Percentiles rank a stretch among this genome's conserved stretches.
These are phyloP conservation scores for Alternaria conjuncta DNA, from an alignment of 2,329 filamentous ascomycete genomes.

Conservation along the genomic window DNA sequence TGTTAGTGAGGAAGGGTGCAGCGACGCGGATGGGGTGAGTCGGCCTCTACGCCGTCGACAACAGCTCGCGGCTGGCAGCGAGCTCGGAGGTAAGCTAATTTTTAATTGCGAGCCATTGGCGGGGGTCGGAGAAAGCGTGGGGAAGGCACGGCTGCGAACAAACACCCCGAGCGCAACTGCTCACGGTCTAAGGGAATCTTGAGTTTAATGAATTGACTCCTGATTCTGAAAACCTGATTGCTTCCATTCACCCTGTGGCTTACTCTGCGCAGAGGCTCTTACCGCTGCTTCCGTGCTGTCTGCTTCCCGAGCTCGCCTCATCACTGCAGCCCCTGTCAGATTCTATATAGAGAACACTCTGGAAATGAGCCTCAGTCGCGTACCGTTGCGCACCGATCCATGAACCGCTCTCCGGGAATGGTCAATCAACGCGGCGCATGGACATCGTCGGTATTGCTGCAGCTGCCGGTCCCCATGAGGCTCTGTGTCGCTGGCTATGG, in stretches of 20 bases:
- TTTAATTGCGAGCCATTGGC: constrained; percentile 30
- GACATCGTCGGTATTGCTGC: constrained; percentile 10
- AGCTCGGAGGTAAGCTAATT: constrained; percentile 37
- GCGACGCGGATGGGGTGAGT: constrained; percentile 28
- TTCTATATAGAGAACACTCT: constrained; percentile 5
- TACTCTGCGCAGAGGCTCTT: neutral
- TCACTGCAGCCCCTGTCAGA: constrained; percentile 15
- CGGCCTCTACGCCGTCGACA: constrained; percentile 28
- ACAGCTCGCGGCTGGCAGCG: constrained; percentile 28
- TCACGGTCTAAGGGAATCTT: neutral
- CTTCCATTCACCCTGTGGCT: neutral
- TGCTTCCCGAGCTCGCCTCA: constrained; percentile 16
- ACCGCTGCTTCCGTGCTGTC: neutral
- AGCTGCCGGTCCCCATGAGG: constrained; percentile 24
- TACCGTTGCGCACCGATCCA: constrained; percentile 12
- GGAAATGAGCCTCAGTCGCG: constrained; percentile 6
- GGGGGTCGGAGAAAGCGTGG: constrained; percentile 38
- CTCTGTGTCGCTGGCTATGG: constrained; percentile 9
- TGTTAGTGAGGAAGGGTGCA: constrained; percentile 17
- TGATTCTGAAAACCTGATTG: neutral
- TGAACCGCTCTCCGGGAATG: constrained; percentile 17
- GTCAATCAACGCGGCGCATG: constrained; percentile 12
- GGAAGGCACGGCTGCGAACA: constrained; percentile 29
- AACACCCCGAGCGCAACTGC: neutral
- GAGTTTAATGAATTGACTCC: neutral